Evolutionary conservation across 2,329 filamentous ascomycete species (phyloP).

Genomic region (Aspergillus puulaauensis): DNA sequence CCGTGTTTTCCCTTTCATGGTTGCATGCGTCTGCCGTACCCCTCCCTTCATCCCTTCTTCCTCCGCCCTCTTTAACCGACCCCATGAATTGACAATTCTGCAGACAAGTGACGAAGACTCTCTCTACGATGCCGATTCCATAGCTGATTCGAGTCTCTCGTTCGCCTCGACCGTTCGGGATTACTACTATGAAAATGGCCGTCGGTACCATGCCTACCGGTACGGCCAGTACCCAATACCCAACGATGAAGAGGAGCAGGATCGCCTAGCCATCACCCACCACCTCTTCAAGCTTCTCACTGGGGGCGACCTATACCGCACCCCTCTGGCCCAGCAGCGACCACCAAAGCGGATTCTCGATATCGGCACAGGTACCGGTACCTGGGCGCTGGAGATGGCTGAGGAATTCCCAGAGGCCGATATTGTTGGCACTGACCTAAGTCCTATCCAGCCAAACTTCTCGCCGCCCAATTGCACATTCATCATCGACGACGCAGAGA

Average conservation of each 20-base stretch:
- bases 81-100: conserved; percentile 3
- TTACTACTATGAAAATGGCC: conserved; percentile 43
- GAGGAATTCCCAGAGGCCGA: conserved; percentile 36
- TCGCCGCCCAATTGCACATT: conserved; percentile 54
- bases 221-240: conserved; percentile 43
- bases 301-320: conserved; percentile 38
- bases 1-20: not conserved
- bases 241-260: conserved; percentile 47
- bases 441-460: conserved; percentile 36
- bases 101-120: conserved; percentile 39
- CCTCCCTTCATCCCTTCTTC: not conserved
- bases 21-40: not conserved
- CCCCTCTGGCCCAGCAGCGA: conserved; percentile 30
- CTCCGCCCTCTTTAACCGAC: not conserved
- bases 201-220: conserved; percentile 45
- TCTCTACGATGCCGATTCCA: conserved; percentile 29
- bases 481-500: conserved; percentile 46
- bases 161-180: conserved; percentile 40
- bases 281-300: conserved; percentile 38
- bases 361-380: conserved; percentile 34
- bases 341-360: conserved; percentile 29
- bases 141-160: conserved; percentile 42
- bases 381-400: conserved; percentile 46
- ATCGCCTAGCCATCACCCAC: conserved; percentile 42
- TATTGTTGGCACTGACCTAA: conserved; percentile 37